phyloP scores from a whole-genome alignment of 495 filamentous ascomycete genomes.

The Podospora fimiseda region DNA sequence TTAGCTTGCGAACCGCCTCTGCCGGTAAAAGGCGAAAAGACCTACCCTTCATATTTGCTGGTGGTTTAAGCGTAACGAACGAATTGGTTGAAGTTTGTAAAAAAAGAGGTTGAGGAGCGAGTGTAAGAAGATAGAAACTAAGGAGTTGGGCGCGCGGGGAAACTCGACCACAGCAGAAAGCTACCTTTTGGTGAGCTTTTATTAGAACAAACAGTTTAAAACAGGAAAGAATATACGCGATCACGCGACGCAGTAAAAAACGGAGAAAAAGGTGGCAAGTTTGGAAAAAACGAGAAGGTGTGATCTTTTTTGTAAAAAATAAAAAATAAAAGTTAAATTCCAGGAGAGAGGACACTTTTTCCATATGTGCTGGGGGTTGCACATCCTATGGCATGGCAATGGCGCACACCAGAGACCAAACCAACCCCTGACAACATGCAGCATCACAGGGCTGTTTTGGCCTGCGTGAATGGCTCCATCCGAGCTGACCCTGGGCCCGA shows the following conservation, averaged over 20 bases:
- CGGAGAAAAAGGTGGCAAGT: background rate
- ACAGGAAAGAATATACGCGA: conserved; percentile 6
- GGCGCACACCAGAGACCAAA: background rate
- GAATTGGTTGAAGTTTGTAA: conserved; percentile 5
- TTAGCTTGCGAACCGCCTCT: conserved; percentile 22
- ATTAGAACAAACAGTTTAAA: background rate
- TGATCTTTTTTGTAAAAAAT: background rate
- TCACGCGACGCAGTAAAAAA: conserved; percentile 1
- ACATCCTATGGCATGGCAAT: background rate
- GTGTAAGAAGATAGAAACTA: conserved; percentile 26
- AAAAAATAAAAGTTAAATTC: background rate
- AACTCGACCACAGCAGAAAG: background rate
- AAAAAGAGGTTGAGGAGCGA: conserved; percentile 22
- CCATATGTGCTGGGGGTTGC: background rate
- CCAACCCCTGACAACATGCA: background rate
- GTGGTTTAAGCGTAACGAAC: conserved; percentile 9
- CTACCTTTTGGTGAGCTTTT: background rate
- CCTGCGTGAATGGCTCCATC: background rate
- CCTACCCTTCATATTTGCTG: conserved; percentile 49
- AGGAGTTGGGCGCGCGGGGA: conserved; percentile 1
- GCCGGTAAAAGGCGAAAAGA: background rate
- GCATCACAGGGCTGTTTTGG: background rate
- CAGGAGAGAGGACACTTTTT: conserved; percentile 13
- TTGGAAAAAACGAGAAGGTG: no score
- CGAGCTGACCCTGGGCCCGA: background rate